phyloP scores from a whole-genome alignment of 305 asterid species.

The Solanum hybrid region DNA sequence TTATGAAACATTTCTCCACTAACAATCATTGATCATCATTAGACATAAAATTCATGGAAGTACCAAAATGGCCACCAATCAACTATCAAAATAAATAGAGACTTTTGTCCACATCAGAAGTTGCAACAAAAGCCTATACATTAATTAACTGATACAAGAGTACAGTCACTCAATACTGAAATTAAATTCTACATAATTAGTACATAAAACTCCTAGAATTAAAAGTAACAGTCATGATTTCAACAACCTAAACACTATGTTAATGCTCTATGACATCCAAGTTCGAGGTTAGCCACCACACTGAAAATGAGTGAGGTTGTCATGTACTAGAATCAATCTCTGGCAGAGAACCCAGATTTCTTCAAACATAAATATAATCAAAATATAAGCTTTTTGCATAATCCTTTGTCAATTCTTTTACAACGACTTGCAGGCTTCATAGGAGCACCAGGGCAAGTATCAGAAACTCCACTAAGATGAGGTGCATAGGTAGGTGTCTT shows the following conservation, averaged over 20 bases:
- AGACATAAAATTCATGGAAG: background rate
- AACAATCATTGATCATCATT: background rate
- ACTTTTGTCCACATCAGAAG: background rate
- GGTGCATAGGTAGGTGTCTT: constrained; percentile 33
- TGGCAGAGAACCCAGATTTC: background rate
- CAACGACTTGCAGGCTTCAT: constrained; percentile 16
- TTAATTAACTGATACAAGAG: background rate
- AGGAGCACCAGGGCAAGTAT: constrained; percentile 48
- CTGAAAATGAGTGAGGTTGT: background rate
- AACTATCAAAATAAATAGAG: background rate
- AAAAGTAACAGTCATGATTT: background rate
- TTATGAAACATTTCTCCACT: background rate
- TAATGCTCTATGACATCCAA: background rate
- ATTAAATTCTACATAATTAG: background rate
- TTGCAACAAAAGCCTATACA: background rate
- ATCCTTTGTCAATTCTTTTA: constrained; percentile 22
- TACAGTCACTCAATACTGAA: background rate
- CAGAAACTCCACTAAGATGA: constrained; percentile 25
- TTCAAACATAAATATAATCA: constrained; percentile 6
- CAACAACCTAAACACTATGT: background rate
- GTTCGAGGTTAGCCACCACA: background rate
- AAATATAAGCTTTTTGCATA: constrained; percentile 49
- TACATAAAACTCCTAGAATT: background rate
- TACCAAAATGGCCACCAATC: background rate
- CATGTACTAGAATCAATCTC: background rate